Base-by-base conservation (phyloP, 306 rosid species). In the Vicia sativa region DNA sequence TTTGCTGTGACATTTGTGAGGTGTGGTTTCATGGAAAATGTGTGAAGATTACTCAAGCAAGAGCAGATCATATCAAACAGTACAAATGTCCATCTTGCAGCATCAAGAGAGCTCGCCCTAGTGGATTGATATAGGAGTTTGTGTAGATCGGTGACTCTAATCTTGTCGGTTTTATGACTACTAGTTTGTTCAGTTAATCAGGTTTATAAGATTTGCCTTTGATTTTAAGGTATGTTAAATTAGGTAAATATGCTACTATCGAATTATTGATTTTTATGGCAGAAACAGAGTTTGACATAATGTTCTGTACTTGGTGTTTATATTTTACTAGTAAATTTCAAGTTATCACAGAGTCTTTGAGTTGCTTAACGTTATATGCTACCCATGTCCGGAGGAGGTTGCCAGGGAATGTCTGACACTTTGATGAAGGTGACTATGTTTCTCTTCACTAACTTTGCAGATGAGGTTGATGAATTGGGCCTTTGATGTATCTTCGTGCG, bases 61-160 rank as follows among this genome's bases (percentile, higher is more conserved):
- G 90, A 70, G 96, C 97, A 1, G 95, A 83, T 67, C 95, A 91
- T 43, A 89, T 91, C 55, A 89, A 91, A 82, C 95, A 87, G 63
- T 91, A 91, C 79, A 89, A 91, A 82, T 91, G 97, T 79, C 97
- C 97, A 34, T 84, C 96, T 69, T 91, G 97, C 90, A 85, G 89
- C 87, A 85, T 82, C 88, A 91, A 89, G 86, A 82, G 96, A 84
- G 65, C 87, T 79, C 77, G 90, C 46, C 75, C 89, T 50, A 88
- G 83, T 86, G 3, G 58, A 4, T 15, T 78, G 46, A 21, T 11
- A 12, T 35, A 16, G 50, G 42, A 44, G 49, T 52, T 52, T 21
- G 58, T 21, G 23, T 54, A 42, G 57, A 43, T 56, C 18, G 13
- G 28, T 37, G 31, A 37, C 75, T 44, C 9, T 53, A 63, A 67